phyloP scores from a whole-genome alignment of 805 yeast genomes.

The Scheffersomyces lignosus region DNA sequence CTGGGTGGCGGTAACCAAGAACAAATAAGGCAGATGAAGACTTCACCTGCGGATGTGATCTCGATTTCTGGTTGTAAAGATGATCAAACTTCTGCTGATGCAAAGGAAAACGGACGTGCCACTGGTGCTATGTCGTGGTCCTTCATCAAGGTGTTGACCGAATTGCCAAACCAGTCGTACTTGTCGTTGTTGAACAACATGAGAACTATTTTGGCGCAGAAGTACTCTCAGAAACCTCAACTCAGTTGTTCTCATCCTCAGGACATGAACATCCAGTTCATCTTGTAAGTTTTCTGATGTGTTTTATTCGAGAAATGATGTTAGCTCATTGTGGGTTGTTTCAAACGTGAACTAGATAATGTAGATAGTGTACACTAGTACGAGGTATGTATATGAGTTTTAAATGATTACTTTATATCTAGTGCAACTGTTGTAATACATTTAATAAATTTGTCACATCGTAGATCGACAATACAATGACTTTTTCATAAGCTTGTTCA shows the following conservation, averaged over 20 bases:
- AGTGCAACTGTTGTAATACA: too few relatives aligned
- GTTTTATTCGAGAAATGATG: too few relatives aligned
- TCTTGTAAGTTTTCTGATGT: constrained; percentile 26
- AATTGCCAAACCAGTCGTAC: constrained; percentile 32
- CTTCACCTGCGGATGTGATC: constrained; percentile 40
- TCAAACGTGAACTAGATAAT: too few relatives aligned
- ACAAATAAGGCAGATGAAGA: constrained; percentile 26
- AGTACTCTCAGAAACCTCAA: constrained; percentile 42
- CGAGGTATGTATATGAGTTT: too few relatives aligned
- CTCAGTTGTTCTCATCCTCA: constrained; percentile 40
- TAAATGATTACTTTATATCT: too few relatives aligned
- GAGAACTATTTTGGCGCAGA: constrained; percentile 30
- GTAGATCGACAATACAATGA: too few relatives aligned
- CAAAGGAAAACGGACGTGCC: constrained; percentile 31
- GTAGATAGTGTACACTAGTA: too few relatives aligned
- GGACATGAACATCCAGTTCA: constrained; percentile 37
- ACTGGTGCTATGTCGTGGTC: constrained; percentile 45
- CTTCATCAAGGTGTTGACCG: constrained; percentile 28
- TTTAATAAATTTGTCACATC: too few relatives aligned
- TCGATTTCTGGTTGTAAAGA: constrained; percentile 40
- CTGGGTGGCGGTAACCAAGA: constrained; percentile 19
- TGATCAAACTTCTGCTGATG: constrained; percentile 43
- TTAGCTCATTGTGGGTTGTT: too few relatives aligned
- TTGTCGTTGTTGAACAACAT: constrained; percentile 36
- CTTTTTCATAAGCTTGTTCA: too few relatives aligned